Evolutionary conservation across 371 early-diverging fungal species (phyloP).

Genomic region (Circinella minor): DNA sequence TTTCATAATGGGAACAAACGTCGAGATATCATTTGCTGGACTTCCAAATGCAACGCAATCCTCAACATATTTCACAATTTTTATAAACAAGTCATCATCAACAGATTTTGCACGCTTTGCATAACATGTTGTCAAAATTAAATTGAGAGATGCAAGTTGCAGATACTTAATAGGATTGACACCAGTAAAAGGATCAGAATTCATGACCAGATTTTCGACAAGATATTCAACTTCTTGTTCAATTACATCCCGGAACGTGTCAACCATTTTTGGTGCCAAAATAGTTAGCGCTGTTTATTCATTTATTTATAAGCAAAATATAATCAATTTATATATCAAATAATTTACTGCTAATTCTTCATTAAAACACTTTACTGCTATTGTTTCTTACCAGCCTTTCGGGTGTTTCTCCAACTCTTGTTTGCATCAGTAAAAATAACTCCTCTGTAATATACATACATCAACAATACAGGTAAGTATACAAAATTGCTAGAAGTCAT

Average conservation of each 20-base stretch:
- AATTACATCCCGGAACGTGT: constrained; percentile 3
- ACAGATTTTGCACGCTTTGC: constrained; percentile 15
- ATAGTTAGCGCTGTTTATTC: constrained; percentile 12
- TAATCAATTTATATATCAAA: too few relatives aligned
- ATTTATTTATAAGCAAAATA: not conserved
- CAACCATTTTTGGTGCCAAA: constrained; percentile 20
- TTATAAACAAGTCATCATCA: constrained; percentile 18
- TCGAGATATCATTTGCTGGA: constrained; percentile 16
- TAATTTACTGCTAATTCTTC: too few relatives aligned
- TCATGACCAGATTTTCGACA: constrained; percentile 5
- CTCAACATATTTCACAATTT: constrained; percentile 12
- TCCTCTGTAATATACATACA: constrained; percentile 8
- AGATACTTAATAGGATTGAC: constrained; percentile 8
- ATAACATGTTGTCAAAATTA: constrained; percentile 15
- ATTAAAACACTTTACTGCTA: too few relatives aligned
- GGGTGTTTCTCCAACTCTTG: constrained; percentile 21
- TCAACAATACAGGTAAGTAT: too few relatives aligned
- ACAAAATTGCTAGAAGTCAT: too few relatives aligned
- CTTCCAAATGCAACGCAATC: constrained; percentile 3
- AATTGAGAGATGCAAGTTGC: constrained; percentile 16
- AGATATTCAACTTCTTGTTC: constrained; percentile 18
- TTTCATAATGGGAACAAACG: constrained; percentile 20
- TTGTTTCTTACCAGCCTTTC: constrained; percentile 15
- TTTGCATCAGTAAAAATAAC: constrained; percentile 13
- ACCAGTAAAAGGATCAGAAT: not conserved